These are phyloP conservation scores for Leccinum angustisporum DNA, from an alignment of 1,284 basidiomycete species.

Conservation along the genomic window DNA sequence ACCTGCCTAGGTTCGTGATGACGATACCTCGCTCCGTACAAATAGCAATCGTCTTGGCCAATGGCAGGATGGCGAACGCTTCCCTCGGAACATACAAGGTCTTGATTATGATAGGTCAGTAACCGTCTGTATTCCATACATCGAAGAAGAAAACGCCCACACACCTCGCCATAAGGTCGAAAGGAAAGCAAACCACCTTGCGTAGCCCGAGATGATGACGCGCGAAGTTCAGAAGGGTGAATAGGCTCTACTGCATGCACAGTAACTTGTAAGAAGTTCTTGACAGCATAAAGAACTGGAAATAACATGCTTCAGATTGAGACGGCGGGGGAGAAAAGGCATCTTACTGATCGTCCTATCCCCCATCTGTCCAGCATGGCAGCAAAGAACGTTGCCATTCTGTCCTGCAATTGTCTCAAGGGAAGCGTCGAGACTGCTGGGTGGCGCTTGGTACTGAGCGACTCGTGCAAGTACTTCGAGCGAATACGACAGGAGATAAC, in stretches of 20 bases:
- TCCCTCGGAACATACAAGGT: constrained; percentile 68
- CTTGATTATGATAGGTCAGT: constrained; percentile 37
- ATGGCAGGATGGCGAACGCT: constrained; percentile 53
- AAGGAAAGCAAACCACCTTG: constrained; percentile 42
- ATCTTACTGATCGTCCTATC: constrained; percentile 52
- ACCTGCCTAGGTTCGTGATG: constrained; percentile 68
- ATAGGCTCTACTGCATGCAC: constrained; percentile 48
- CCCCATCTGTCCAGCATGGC: constrained; percentile 52
- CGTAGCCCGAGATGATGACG: constrained; percentile 35
- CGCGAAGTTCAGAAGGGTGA: constrained; percentile 28
- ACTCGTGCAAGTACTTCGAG: constrained; percentile 66
- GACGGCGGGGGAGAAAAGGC: not conserved
- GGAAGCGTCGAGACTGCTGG: constrained; percentile 50
- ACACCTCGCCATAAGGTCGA: constrained; percentile 61
- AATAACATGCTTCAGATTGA: constrained; percentile 11
- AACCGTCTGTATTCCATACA: not conserved
- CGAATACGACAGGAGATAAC: constrained; percentile 61
- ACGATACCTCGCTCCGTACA: constrained; percentile 62
- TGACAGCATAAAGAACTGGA: constrained; percentile 67
- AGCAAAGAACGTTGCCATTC: constrained; percentile 56
- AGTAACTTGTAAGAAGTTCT: constrained; percentile 56
- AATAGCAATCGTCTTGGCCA: constrained; percentile 63
- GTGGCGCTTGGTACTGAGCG: constrained; percentile 46
- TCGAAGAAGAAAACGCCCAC: constrained; percentile 18
- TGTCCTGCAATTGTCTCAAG: constrained; percentile 56